Evolutionary conservation across 495 filamentous ascomycete genomes (phyloP).

Genomic region (Pyrenopolyporus hunteri): DNA sequence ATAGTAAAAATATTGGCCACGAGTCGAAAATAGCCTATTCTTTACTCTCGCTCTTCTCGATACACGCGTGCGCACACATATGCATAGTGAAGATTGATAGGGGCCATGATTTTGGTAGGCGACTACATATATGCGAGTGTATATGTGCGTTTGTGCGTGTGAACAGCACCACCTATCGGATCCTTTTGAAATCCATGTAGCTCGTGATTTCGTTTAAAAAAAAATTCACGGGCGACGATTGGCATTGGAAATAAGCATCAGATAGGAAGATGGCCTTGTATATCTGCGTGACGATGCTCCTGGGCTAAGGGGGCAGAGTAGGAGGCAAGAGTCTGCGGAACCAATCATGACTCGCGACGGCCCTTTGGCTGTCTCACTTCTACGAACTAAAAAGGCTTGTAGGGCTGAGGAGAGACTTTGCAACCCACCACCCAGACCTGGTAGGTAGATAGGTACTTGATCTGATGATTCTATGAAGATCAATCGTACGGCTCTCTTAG

Average conservation of each 20-base stretch:
- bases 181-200: conserved; percentile 1
- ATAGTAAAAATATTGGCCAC: not conserved
- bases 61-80: not conserved
- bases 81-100: too few relatives aligned
- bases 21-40: conserved; percentile 14
- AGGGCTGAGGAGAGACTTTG: conserved; percentile 30
- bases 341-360: conserved; percentile 19
- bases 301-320: too few relatives aligned
- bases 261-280: not conserved
- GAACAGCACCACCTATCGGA: not conserved
- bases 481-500: too few relatives aligned
- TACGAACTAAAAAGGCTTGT: conserved; percentile 22
- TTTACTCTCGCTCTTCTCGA: not conserved
- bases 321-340: conserved; percentile 33
- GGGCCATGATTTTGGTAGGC: too few relatives aligned
- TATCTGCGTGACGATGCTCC: conserved; percentile 1
- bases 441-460: too few relatives aligned
- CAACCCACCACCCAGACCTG: too few relatives aligned
- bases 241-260: not conserved
- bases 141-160: not conserved
- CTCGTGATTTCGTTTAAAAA: not conserved
- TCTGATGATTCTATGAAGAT: too few relatives aligned
- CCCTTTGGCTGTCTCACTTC: conserved; percentile 21
- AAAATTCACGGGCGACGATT: not conserved
- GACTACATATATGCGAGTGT: not conserved